Conservation (phyloP, 441 rosid genomes). For the Arabidopsis lyrata region DNA sequence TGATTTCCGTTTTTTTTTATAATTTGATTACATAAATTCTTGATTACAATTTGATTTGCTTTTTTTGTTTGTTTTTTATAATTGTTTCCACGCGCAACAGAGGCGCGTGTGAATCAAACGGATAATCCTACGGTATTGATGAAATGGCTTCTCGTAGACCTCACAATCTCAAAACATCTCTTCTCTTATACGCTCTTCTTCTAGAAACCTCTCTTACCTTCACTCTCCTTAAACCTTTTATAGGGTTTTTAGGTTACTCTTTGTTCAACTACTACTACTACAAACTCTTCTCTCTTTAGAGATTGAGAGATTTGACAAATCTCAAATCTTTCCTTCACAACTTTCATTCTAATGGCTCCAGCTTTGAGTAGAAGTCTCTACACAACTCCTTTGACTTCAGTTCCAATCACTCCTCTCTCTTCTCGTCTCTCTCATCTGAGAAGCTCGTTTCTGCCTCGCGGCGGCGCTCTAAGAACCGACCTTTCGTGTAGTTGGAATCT, state of each 20-base stretch:
- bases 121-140: slow-evolving; percentile 49
- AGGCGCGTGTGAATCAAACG: background rate
- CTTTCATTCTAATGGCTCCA: slow-evolving; percentile 64
- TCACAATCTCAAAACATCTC: slow-evolving; percentile 37
- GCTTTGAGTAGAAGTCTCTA: slow-evolving; percentile 72
- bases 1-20: too few species aligned
- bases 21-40: too few species aligned
- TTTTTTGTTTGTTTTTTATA: too few species aligned
- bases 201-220: slow-evolving; percentile 63
- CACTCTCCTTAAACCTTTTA: slow-evolving; percentile 50
- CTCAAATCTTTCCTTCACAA: background rate
- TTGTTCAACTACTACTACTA: slow-evolving; percentile 20
- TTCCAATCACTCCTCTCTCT: slow-evolving; percentile 54
- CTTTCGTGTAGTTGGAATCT: slow-evolving; percentile 68
- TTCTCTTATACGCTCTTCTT: slow-evolving; percentile 22
- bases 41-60: too few species aligned
- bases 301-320: background rate
- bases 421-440: slow-evolving; percentile 47
- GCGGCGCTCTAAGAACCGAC: slow-evolving; percentile 50
- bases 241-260: slow-evolving; percentile 48
- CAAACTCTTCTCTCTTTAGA: background rate
- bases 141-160: slow-evolving; percentile 65
- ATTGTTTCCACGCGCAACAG: background rate
- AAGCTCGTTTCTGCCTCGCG: slow-evolving; percentile 58
- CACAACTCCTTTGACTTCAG: slow-evolving; percentile 58